These are phyloP conservation scores for Platanthera guangdongensis DNA, from an alignment of 106 monocot genomes.

Conservation along the genomic window DNA sequence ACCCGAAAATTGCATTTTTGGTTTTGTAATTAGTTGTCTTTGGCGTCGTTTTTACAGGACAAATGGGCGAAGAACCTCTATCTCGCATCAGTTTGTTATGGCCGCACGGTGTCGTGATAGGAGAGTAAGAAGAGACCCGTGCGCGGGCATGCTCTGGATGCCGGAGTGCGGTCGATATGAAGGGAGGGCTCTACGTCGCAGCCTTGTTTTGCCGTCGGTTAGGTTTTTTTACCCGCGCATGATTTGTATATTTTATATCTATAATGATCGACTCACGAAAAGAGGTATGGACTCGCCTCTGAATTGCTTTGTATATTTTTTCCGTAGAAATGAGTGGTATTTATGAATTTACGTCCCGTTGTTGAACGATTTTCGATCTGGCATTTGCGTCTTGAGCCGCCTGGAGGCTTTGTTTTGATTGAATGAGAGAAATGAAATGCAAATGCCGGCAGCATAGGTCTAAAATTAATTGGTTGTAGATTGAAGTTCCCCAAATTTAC, in stretches of 20 bases:
- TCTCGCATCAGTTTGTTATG: conserved; percentile 37
- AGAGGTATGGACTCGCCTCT: neutral
- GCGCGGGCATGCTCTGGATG: neutral
- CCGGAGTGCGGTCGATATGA: neutral
- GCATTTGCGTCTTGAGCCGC: too few relatives aligned
- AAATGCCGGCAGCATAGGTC: too few relatives aligned
- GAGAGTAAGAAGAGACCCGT: neutral
- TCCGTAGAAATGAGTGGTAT: neutral
- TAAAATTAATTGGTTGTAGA: too few relatives aligned
- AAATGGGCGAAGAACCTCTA: conserved; percentile 66
- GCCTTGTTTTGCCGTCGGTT: neutral
- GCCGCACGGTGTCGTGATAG: conserved; percentile 39
- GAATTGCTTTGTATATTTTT: conserved; percentile 1
- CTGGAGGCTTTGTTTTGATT: too few relatives aligned
- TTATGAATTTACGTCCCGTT: neutral
- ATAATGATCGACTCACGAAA: neutral
- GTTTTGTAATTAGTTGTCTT: neutral
- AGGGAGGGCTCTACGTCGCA: neutral
- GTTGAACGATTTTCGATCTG: too few relatives aligned
- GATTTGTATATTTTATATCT: conserved; percentile 6
- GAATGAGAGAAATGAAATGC: too few relatives aligned
- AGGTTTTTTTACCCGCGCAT: neutral
- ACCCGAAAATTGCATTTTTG: neutral
- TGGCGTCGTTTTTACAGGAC: conserved; percentile 17
- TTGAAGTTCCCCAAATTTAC: too few relatives aligned